phyloP scores from a whole-genome alignment of 805 yeast genomes.

The Yamadazyma phyllophila region DNA sequence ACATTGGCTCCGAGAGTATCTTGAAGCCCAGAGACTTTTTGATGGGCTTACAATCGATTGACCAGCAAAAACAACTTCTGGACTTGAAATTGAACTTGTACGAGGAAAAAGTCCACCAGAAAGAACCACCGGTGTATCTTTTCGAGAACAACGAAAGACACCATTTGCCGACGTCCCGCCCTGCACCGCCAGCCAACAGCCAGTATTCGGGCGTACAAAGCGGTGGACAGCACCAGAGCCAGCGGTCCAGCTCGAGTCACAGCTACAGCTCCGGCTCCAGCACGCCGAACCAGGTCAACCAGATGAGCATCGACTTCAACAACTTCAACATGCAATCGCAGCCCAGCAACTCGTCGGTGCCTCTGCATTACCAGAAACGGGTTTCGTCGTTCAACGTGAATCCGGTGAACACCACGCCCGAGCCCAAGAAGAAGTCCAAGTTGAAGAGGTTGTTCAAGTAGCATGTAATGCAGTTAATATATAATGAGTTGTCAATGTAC shows the following conservation, averaged over 20 bases:
- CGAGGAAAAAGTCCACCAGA: constrained; percentile 24
- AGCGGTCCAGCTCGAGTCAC: background rate
- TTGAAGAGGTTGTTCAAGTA: constrained; percentile 46
- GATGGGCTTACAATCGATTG: constrained; percentile 42
- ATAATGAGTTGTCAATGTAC: too few species aligned
- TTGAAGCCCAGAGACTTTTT: constrained; percentile 54
- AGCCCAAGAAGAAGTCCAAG: constrained; percentile 35
- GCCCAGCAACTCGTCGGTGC: constrained; percentile 15
- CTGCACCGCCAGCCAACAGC: background rate
- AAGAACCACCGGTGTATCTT: constrained; percentile 44
- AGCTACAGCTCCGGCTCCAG: background rate
- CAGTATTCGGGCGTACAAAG: background rate
- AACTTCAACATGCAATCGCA: constrained; percentile 12
- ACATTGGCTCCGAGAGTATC: constrained; percentile 77
- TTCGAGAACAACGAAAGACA: constrained; percentile 27
- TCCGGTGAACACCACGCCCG: constrained; percentile 4
- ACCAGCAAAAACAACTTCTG: constrained; percentile 35
- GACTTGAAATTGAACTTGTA: constrained; percentile 41
- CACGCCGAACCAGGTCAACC: constrained; percentile 5
- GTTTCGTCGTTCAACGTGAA: constrained; percentile 10
- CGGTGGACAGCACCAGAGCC: too few species aligned
- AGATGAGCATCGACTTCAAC: constrained; percentile 14
- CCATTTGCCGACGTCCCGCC: constrained; percentile 10
- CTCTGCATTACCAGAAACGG: constrained; percentile 27
- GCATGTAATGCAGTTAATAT: too few species aligned